phyloP scores from a whole-genome alignment of 2,329 filamentous ascomycete species.

The Fonsecaea pugnacius region DNA sequence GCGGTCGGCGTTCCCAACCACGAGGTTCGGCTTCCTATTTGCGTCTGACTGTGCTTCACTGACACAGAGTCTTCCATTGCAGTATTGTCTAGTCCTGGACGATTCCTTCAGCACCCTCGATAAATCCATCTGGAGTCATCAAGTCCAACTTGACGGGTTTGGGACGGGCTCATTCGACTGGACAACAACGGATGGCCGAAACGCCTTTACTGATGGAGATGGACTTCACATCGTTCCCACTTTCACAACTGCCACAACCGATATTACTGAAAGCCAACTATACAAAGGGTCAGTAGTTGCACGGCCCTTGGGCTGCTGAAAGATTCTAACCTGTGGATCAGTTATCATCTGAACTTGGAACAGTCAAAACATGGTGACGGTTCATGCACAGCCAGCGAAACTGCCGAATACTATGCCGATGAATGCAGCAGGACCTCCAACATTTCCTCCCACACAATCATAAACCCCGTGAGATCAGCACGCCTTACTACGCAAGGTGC shows the following conservation, averaged over 20 bases:
- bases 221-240: conserved; percentile 63
- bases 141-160: conserved; percentile 54
- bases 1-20: conserved; percentile 30
- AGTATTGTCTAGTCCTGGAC: conserved; percentile 58
- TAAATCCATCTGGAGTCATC: conserved; percentile 54
- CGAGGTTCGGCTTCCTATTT: conserved; percentile 29
- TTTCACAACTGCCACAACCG: conserved; percentile 47
- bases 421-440: conserved; percentile 47
- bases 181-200: conserved; percentile 56
- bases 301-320: conserved; percentile 29
- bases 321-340: conserved; percentile 33
- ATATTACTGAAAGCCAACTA: conserved; percentile 36
- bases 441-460: conserved; percentile 37
- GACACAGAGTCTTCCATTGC: conserved; percentile 48
- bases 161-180: conserved; percentile 61
- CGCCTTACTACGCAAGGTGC: conserved; percentile 51
- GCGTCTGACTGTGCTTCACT: conserved; percentile 27
- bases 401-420: conserved; percentile 25
- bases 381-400: conserved; percentile 27
- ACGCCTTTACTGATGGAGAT: conserved; percentile 54
- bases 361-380: conserved; percentile 24
- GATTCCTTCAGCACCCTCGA: conserved; percentile 56
- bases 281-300: conserved; percentile 27
- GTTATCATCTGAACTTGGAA: conserved; percentile 49
- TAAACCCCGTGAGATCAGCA: conserved; percentile 55